Percentiles rank a stretch among this genome's conserved stretches.
phyloP scores from a whole-genome alignment of 2,329 filamentous ascomycete genomes.

The Xylariaceae sp. region DNA sequence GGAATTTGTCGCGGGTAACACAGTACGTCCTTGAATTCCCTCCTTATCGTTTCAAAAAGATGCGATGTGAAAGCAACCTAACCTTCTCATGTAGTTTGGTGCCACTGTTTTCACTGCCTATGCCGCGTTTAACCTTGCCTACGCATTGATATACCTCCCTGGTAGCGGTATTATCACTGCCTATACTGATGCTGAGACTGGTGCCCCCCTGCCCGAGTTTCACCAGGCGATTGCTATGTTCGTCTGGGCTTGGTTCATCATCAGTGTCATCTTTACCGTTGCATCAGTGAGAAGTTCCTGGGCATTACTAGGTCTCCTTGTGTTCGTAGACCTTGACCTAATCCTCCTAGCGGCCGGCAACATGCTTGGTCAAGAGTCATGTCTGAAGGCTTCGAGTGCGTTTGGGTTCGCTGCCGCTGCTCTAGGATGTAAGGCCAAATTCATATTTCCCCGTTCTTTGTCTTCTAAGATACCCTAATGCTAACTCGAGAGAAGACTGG shows the following conservation, averaged over 20 bases:
- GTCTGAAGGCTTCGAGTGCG: slow-evolving; percentile 28
- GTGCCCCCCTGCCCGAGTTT: slow-evolving; percentile 30
- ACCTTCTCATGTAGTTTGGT: slow-evolving; percentile 31
- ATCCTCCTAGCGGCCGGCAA: slow-evolving; percentile 29
- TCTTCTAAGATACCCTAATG: background rate
- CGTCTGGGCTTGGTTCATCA: slow-evolving; percentile 34
- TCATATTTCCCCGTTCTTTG: background rate
- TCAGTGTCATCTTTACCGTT: slow-evolving; percentile 33
- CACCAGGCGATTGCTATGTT: slow-evolving; percentile 33
- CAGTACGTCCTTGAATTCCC: slow-evolving; percentile 19
- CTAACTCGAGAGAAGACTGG: slow-evolving; percentile 10
- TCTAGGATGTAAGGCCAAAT: slow-evolving; percentile 28
- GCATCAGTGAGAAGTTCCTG: slow-evolving; percentile 30
- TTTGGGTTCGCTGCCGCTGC: slow-evolving; percentile 28
- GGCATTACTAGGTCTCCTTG: slow-evolving; percentile 24
- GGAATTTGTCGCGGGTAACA: slow-evolving; percentile 24
- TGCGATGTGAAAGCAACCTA: slow-evolving; percentile 5
- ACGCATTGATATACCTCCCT: slow-evolving; percentile 43
- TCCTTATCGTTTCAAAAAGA: background rate
- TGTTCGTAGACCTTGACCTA: slow-evolving; percentile 28
- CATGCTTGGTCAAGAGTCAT: slow-evolving; percentile 21
- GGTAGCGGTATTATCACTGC: slow-evolving; percentile 41
- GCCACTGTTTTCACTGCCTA: slow-evolving; percentile 44
- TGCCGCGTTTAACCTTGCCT: slow-evolving; percentile 44
- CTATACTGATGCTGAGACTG: slow-evolving; percentile 39